A percentile compares a stretch with the other conserved stretches of the same genome.
phyloP scores from a whole-genome alignment of 1,139 yeast species.

The Saccharomycopsis crataegensis region DNA sequence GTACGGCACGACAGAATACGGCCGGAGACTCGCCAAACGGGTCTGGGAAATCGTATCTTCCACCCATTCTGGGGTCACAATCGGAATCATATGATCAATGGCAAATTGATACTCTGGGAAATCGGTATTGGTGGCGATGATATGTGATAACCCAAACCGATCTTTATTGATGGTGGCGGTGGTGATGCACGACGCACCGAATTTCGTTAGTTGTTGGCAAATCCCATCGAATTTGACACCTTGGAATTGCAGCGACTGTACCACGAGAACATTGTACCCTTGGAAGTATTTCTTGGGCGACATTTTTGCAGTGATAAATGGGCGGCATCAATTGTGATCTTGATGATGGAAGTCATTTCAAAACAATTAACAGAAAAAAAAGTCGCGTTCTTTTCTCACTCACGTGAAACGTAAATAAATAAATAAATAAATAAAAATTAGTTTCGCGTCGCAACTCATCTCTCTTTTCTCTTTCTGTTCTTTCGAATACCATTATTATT shows the following conservation, averaged over 20 bases:
- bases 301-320: too few relatives aligned
- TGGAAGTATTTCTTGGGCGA: too few relatives aligned
- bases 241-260: too few relatives aligned
- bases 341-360: too few relatives aligned
- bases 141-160: slow-evolving; percentile 26
- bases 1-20: slow-evolving; percentile 29
- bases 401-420: background rate
- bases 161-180: background rate
- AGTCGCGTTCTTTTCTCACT: background rate
- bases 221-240: too few relatives aligned
- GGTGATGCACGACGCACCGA: too few relatives aligned
- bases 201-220: too few relatives aligned
- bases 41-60: slow-evolving; percentile 28
- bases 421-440: background rate
- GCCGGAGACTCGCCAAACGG: slow-evolving; percentile 29
- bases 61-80: slow-evolving; percentile 38
- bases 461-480: background rate
- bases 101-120: slow-evolving; percentile 33
- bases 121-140: slow-evolving; percentile 29
- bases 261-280: too few relatives aligned
- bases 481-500: background rate
- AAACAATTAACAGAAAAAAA: background rate
- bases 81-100: slow-evolving; percentile 33
- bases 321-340: too few relatives aligned
- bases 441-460: background rate